Percentiles rank a stretch among this genome's conserved stretches.
Conservation (phyloP, 2,329 filamentous ascomycete species). For the Ophiocordyceps robertsii region DNA sequence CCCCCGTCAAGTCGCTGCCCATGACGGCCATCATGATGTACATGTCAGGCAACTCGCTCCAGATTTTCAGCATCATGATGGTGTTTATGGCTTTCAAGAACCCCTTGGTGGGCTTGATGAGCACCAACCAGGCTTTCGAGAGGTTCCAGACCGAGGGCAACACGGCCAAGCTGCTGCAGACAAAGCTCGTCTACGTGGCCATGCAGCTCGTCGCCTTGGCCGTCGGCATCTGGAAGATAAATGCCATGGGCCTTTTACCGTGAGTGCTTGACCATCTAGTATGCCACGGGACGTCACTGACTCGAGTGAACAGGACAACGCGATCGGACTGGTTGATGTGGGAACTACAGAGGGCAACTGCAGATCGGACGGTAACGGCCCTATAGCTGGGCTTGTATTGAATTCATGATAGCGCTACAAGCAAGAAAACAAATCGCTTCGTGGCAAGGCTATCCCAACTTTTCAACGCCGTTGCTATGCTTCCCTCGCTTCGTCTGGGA, state of each 20-base stretch:
- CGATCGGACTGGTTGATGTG: slow-evolving; percentile 96
- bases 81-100: slow-evolving; percentile 99
- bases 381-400: neutral
- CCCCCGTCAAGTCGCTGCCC: slow-evolving; percentile 82
- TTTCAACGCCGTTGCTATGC: slow-evolving; percentile 6
- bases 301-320: slow-evolving; percentile 54
- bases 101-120: slow-evolving; percentile 71
- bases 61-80: slow-evolving; percentile 99
- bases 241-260: slow-evolving; percentile 90
- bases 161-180: slow-evolving; percentile 57
- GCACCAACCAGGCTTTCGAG: slow-evolving; percentile 77
- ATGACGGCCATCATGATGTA: slow-evolving; percentile 99
- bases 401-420: neutral
- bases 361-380: slow-evolving; percentile 53
- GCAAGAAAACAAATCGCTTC: neutral
- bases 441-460: neutral
- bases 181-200: slow-evolving; percentile 76
- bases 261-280: slow-evolving; percentile 31
- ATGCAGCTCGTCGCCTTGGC: slow-evolving; percentile 77
- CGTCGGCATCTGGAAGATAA: slow-evolving; percentile 91
- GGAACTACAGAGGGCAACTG: slow-evolving; percentile 61
- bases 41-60: slow-evolving; percentile 96
- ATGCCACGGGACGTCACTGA: neutral
- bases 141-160: slow-evolving; percentile 79
- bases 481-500: neutral